Conservation (phyloP, 257 asterid species). For the Petunia secreta region DNA sequence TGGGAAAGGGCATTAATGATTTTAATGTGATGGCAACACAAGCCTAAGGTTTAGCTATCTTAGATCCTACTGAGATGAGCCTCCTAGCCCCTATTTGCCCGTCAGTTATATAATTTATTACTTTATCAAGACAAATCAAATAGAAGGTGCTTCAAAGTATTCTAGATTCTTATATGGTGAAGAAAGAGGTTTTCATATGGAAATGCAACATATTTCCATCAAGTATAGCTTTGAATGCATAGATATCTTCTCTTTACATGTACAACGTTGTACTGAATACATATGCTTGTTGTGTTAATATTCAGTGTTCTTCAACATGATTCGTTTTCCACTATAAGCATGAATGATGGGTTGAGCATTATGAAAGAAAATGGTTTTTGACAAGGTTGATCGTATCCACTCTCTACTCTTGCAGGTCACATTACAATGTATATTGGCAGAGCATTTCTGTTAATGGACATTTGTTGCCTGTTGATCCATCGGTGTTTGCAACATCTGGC, state of each 20-base stretch:
- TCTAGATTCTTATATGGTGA: no score
- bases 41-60: no score
- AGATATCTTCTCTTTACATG: neutral
- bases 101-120: no score
- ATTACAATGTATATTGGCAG: conserved; percentile 77
- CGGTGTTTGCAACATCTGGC: conserved; percentile 73
- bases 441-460: conserved; percentile 82
- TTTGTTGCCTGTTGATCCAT: conserved; percentile 66
- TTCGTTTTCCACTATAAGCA: neutral
- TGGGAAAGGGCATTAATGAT: no score
- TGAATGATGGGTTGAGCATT: neutral
- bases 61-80: no score
- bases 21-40: no score
- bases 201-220: no score
- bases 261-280: neutral
- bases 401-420: conserved; percentile 57
- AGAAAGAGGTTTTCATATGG: no score
- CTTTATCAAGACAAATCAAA: no score
- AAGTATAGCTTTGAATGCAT: neutral
- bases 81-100: no score
- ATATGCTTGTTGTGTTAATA: neutral
- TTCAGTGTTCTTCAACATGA: neutral
- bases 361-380: conserved; percentile 22
- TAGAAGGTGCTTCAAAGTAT: no score
- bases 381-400: neutral